Conservation (phyloP, 2,329 filamentous ascomycete genomes). For the Epichloe glyceriae region DNA sequence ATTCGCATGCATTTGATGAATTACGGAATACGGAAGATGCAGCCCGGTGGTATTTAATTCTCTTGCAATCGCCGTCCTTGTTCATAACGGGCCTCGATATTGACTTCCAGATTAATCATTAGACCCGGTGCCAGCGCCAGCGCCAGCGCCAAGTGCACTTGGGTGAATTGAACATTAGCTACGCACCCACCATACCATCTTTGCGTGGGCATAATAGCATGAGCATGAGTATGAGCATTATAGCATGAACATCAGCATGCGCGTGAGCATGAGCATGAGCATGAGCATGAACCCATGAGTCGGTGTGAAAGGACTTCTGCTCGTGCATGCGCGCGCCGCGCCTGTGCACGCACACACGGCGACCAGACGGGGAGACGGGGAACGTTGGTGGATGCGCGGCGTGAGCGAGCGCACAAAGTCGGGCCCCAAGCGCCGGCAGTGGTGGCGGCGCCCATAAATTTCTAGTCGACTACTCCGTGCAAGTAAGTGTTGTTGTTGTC, state of each 20-base stretch:
- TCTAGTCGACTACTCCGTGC: too few species aligned
- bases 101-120: too few species aligned
- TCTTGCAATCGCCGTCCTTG: not conserved
- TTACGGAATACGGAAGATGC: not conserved
- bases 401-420: conserved; percentile 4
- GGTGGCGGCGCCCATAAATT: not conserved
- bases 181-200: too few species aligned
- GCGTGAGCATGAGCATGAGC: not conserved
- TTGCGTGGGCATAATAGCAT: not conserved
- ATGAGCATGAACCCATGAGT: not conserved
- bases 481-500: too few species aligned
- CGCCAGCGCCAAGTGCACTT: too few species aligned
- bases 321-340: too few species aligned
- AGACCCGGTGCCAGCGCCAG: too few species aligned
- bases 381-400: not conserved
- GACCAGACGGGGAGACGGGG: not conserved
- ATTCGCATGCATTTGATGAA: not conserved
- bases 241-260: not conserved
- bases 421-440: not conserved
- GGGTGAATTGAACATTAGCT: too few species aligned
- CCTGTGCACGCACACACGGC: not conserved
- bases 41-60: not conserved
- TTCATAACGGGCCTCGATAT: too few species aligned
- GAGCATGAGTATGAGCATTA: not conserved
- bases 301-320: not conserved